phyloP scores from a whole-genome alignment of 1,139 yeast species.

The Kurtzmaniella natalensis region DNA sequence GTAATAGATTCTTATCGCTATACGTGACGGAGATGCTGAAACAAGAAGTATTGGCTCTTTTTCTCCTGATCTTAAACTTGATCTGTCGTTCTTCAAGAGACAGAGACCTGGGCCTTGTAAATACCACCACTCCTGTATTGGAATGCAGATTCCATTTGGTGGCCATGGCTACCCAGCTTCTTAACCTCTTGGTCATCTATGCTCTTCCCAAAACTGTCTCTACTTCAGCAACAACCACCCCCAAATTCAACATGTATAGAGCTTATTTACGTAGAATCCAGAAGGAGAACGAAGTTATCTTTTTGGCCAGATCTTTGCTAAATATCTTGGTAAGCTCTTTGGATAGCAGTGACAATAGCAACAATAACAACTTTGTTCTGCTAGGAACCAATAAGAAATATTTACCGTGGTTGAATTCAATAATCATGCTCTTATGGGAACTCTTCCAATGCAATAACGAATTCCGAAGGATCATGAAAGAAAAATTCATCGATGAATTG shows the following conservation, averaged over 20 bases:
- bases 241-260: slow-evolving; percentile 40
- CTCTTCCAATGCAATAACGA: slow-evolving; percentile 64
- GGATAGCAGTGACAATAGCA: slow-evolving; percentile 1
- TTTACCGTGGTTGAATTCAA: slow-evolving; percentile 52
- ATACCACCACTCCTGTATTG: slow-evolving; percentile 23
- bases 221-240: too few relatives aligned
- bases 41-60: slow-evolving; percentile 38
- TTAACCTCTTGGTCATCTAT: slow-evolving; percentile 60
- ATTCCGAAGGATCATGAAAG: slow-evolving; percentile 46
- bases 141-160: slow-evolving; percentile 53
- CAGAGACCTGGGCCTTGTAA: slow-evolving; percentile 32
- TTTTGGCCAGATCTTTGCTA: slow-evolving; percentile 44
- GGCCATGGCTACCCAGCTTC: slow-evolving; percentile 56
- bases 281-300: slow-evolving; percentile 49
- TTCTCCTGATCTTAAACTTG: slow-evolving; percentile 64
- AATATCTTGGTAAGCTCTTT: slow-evolving; percentile 46
- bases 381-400: slow-evolving; percentile 2
- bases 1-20: slow-evolving; percentile 57
- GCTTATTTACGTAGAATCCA: slow-evolving; percentile 49
- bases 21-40: slow-evolving; percentile 48
- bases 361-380: slow-evolving; percentile 1
- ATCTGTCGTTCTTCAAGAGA: slow-evolving; percentile 38
- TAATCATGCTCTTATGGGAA: slow-evolving; percentile 69
- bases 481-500: slow-evolving; percentile 50
- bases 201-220: slow-evolving; percentile 52